A percentile compares a stretch with the other conserved stretches of the same genome.
Conservation (phyloP, 2,329 filamentous ascomycete species). For the Leptosphaerulina australis region DNA sequence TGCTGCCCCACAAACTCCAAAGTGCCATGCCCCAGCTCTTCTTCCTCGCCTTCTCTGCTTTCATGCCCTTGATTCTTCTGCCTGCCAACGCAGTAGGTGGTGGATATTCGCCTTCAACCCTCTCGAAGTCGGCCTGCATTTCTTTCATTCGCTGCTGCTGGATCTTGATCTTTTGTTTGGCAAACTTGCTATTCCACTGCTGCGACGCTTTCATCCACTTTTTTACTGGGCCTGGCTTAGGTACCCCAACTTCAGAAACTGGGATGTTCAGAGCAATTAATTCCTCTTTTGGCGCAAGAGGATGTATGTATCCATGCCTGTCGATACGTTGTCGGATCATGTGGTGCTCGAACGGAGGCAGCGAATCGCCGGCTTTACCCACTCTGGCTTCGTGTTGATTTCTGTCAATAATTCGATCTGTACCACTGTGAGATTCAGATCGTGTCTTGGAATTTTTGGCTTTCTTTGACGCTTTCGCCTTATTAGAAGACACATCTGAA, state of each 20-base stretch:
- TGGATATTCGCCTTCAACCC: slow-evolving; percentile 74
- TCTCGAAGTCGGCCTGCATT: slow-evolving; percentile 71
- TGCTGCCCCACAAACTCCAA: slow-evolving; percentile 88
- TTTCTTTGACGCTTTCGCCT: slow-evolving; percentile 28
- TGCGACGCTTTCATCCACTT: slow-evolving; percentile 82
- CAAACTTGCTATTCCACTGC: slow-evolving; percentile 75
- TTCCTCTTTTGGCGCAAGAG: slow-evolving; percentile 67
- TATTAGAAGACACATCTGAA: slow-evolving; percentile 28
- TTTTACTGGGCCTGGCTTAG: slow-evolving; percentile 78
- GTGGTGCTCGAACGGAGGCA: slow-evolving; percentile 78
- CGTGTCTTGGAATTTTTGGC: slow-evolving; percentile 33
- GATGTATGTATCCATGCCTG: slow-evolving; percentile 74
- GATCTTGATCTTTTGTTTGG: slow-evolving; percentile 70
- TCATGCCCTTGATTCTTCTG: slow-evolving; percentile 60
- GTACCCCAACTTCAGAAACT: slow-evolving; percentile 71
- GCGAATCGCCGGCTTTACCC: slow-evolving; percentile 83
- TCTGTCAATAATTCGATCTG: slow-evolving; percentile 25
- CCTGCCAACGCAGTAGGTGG: slow-evolving; percentile 84
- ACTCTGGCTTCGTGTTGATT: slow-evolving; percentile 51
- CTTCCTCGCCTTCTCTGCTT: slow-evolving; percentile 60
- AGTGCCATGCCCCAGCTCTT: slow-evolving; percentile 78
- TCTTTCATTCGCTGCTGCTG: slow-evolving; percentile 77
- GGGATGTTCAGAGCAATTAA: slow-evolving; percentile 71
- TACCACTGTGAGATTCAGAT: slow-evolving; percentile 25
- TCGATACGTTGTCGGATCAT: slow-evolving; percentile 93